Conservation (phyloP, 352 stramenopile species). For the Phytophthora meadii region DNA sequence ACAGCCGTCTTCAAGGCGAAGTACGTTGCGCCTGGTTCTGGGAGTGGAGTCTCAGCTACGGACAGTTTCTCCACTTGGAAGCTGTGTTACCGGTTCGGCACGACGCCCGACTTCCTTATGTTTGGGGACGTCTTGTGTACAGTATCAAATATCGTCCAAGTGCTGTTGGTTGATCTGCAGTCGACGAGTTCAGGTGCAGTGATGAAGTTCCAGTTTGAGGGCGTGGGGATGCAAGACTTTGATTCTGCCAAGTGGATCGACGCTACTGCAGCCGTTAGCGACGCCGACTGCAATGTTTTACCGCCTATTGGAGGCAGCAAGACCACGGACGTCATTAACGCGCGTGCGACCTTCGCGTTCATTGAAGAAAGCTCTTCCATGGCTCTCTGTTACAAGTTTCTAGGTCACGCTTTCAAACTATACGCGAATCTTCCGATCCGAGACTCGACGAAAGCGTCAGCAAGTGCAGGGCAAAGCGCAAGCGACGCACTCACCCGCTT, state of each 20-base stretch:
- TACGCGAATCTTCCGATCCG: conserved; percentile 52
- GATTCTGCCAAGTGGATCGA: conserved; percentile 68
- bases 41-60: conserved; percentile 6
- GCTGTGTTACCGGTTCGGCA: conserved; percentile 75
- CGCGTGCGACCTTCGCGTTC: conserved; percentile 54
- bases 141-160: conserved; percentile 59
- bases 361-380: conserved; percentile 43
- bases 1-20: conserved; percentile 41
- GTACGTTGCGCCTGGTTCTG: conserved; percentile 42
- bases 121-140: conserved; percentile 69
- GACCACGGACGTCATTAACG: conserved; percentile 42
- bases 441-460: conserved; percentile 34
- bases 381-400: conserved; percentile 70
- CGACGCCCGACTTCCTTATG: conserved; percentile 55
- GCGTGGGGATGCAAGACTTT: conserved; percentile 66
- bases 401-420: conserved; percentile 57
- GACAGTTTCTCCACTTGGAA: conserved; percentile 63
- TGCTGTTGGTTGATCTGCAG: conserved; percentile 41
- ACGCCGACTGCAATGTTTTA: conserved; percentile 54
- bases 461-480: conserved; percentile 11
- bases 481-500: conserved; percentile 13
- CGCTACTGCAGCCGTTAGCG: conserved; percentile 18
- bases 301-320: conserved; percentile 49
- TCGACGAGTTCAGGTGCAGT: conserved; percentile 43
- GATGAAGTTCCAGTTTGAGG: conserved; percentile 70